Evolutionary conservation across 345 rosid genomes (phyloP).

Genomic region (Hypericum perforatum): DNA sequence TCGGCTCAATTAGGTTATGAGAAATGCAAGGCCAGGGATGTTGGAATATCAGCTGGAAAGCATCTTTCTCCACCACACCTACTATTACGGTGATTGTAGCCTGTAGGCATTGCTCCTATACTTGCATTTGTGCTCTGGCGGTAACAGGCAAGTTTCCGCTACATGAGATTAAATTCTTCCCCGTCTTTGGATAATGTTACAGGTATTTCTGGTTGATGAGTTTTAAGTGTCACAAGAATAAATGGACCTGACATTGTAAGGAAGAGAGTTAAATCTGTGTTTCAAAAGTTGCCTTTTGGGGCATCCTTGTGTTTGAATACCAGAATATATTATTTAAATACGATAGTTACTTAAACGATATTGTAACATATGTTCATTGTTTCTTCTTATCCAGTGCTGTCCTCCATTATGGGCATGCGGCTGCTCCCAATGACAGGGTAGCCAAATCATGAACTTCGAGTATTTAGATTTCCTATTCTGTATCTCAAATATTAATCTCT

Average conservation of each 20-base stretch:
- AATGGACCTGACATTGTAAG: too few relatives aligned
- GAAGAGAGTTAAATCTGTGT: too few relatives aligned
- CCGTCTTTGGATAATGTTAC: not conserved
- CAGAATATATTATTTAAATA: too few relatives aligned
- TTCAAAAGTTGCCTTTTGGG: too few relatives aligned
- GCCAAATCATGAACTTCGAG: not conserved
- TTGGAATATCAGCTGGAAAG: conserved; percentile 94
- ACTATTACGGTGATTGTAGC: conserved; percentile 93
- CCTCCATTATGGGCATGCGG: conserved; percentile 96
- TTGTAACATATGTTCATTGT: conserved; percentile 9
- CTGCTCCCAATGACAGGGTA: conserved; percentile 98
- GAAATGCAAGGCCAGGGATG: conserved; percentile 49
- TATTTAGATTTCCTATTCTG: not conserved
- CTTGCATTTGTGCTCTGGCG: conserved; percentile 96
- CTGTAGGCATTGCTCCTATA: conserved; percentile 95
- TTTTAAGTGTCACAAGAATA: too few relatives aligned
- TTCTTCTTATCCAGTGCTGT: conserved; percentile 52
- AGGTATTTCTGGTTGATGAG: not conserved
- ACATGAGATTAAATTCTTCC: not conserved
- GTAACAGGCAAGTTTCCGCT: conserved; percentile 45
- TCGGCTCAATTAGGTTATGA: conserved; percentile 53
- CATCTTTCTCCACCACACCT: conserved; percentile 83
- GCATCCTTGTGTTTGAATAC: too few relatives aligned
- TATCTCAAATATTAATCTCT: not conserved
- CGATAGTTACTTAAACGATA: too few relatives aligned